These are phyloP conservation scores for Ascochyta viciae-villosae DNA, from an alignment of 2,329 filamentous ascomycete genomes.

Conservation along the genomic window DNA sequence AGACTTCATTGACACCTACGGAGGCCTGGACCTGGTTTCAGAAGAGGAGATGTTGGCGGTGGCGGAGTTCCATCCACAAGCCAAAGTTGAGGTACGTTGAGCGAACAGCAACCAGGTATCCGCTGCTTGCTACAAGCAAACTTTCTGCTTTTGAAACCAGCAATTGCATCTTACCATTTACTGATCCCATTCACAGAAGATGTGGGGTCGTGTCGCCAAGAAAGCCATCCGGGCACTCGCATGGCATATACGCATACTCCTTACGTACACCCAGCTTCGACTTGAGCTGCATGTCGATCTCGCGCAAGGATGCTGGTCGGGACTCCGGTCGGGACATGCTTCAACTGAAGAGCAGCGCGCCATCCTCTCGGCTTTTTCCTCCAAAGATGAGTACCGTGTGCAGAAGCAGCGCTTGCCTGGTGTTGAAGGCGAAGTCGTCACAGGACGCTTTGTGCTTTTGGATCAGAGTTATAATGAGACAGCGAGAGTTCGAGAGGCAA, in stretches of 20 bases:
- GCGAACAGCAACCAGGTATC: too few species aligned
- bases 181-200: too few species aligned
- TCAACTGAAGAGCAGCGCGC: not conserved
- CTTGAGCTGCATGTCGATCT: not conserved
- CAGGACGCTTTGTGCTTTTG: not conserved
- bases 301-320: not conserved
- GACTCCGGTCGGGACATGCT: too few species aligned
- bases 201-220: too few species aligned
- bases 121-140: too few species aligned
- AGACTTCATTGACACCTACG: not conserved
- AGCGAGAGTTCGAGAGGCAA: not conserved
- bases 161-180: too few species aligned
- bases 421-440: not conserved
- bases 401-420: not conserved
- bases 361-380: not conserved
- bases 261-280: not conserved
- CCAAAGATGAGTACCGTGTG: not conserved
- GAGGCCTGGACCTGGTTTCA: too few species aligned
- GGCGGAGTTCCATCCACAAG: too few species aligned
- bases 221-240: too few species aligned
- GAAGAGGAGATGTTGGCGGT: not conserved
- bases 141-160: too few species aligned
- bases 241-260: not conserved
- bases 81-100: too few species aligned
- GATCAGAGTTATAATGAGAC: not conserved